Conservation (phyloP, 192 early-diverging fungal genomes). For the Funneliformis geosporum region DNA sequence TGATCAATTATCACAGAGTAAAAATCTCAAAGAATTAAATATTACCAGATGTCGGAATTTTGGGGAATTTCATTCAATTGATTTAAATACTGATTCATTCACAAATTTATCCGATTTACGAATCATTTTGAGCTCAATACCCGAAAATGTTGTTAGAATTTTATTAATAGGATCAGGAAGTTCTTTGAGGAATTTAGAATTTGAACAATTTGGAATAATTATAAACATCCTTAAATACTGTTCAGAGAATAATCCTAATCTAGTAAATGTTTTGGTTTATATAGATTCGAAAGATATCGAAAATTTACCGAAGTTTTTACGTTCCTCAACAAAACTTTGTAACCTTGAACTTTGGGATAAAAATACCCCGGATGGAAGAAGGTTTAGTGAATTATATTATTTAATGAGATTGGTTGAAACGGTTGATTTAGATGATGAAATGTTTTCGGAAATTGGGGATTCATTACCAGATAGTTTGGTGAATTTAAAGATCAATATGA, state of each 20-base stretch:
- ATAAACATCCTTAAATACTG: not conserved
- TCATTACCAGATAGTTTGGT: not conserved
- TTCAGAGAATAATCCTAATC: not conserved
- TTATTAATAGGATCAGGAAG: not conserved
- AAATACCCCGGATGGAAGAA: not conserved
- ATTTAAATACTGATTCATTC: not conserved
- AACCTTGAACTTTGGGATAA: conserved; percentile 3
- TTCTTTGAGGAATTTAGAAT: not conserved
- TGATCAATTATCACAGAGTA: not conserved
- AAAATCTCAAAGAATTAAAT: not conserved
- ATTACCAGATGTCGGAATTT: not conserved
- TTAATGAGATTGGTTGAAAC: not conserved
- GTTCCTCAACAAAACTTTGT: not conserved
- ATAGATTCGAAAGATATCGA: not conserved
- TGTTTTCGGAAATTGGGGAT: not conserved
- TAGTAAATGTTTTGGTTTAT: not conserved
- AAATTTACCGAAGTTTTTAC: not conserved
- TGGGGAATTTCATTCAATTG: not conserved
- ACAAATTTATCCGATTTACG: not conserved
- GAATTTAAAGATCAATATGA: not conserved
- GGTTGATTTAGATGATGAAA: not conserved
- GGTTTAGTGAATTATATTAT: not conserved
- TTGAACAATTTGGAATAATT: not conserved
- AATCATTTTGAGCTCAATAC: not conserved
- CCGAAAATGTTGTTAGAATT: not conserved